Evolutionary conservation across 306 rosid species (phyloP), one percentile per base, ranked within the genome.

Genomic region (Lablab purpureus): DNA sequence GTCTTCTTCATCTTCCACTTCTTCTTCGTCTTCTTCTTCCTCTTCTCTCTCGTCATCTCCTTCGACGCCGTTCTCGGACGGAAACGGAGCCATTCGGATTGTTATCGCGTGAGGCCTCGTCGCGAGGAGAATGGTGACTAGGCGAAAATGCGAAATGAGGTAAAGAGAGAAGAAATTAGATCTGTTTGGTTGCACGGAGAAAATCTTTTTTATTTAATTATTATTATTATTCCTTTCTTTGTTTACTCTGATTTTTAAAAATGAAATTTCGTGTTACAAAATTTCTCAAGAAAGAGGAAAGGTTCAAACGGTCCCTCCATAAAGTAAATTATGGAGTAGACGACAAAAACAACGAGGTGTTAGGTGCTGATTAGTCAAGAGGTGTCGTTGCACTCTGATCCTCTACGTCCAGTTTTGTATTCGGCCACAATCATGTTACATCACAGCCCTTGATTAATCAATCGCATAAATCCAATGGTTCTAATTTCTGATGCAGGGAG

Each of bases 1-100:
- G 0, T 89, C 91, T 1, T 86, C 94, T 0, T 72, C 96, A 0
- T 60, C 89, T 0, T 78, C 92, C 0, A 74, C 94, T 0, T 69
- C 92, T 0, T 87, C 93, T 0, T 76, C 94, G 5, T 60, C 67
- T 0, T 77, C 94, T 0, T 90, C 94, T 13, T 87, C 94, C 40
- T 92, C 98, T 71, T 94, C 99, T 68, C 96, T 86, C 88, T 89
- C 98, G 2, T 90, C 96, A 81, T 95, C 99, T 52, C 97, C 98
- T 83, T 90, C 94, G 6, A 87, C 94, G 54, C 97, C 96, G 70
- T 91, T 93, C 87, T 89, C 97, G 0, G 89, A 77, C 32, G 97
- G 89, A 89, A 93, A 85, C 73, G 99, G 86, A 87, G 93, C 93
- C 99, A 95, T 93, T 76, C 80, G 79, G 56, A 89, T 83, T 19